Base-by-base conservation (phyloP, 106 monocot genomes). In the Dendrobium chrysotoxum region DNA sequence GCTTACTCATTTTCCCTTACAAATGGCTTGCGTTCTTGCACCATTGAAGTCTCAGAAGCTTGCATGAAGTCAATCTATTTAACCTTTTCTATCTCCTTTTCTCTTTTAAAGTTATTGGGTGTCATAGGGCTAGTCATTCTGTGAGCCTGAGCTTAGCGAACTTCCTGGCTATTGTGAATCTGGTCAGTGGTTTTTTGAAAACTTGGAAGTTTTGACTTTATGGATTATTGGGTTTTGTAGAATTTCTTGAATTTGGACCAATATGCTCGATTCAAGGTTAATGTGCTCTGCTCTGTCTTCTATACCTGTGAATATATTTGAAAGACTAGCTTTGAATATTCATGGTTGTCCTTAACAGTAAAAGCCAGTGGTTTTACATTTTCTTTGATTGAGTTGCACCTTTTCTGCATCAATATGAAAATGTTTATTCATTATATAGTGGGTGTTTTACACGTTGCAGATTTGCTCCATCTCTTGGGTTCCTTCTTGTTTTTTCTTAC, bases 281-380 rank as follows among this genome's bases (percentile, higher is more conserved):
- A 41, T 20, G 74, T 42, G 41, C 11, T 30, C n/a, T 75, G 74
- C 31, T 75, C n/a, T 75, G 74, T 18, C n/a, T 75, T 42, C 5
- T 75, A 21, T 75, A 13, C 21, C 7, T 41, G 21, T 75, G 4
- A 75, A 42, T 75, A n/a, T 71, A 38, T 28, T 71, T 21, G 21
- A 75, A 75, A 7, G n/a, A 40, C 73, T 73, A 75, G 5, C 41
- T 75, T 75, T n/a, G 21, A 75, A 42, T 75, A 21, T 42, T 75
- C 41, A 42, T 1, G 74, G 41, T 75, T 42, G 35, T 35, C 35
- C 68, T 70, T 70, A 70, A 7, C 28, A 30, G 38, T 71, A 23
- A 35, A 15, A 38, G 71, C 11, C 38, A 38, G 1, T 10, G 16
- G 71, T 28, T 5, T 65, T 65, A 25, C 7, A 65, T 25, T 25